These are phyloP conservation scores for Guadua angustifolia DNA, from an alignment of 176 grass and related monocot species.

Conservation along the genomic window DNA sequence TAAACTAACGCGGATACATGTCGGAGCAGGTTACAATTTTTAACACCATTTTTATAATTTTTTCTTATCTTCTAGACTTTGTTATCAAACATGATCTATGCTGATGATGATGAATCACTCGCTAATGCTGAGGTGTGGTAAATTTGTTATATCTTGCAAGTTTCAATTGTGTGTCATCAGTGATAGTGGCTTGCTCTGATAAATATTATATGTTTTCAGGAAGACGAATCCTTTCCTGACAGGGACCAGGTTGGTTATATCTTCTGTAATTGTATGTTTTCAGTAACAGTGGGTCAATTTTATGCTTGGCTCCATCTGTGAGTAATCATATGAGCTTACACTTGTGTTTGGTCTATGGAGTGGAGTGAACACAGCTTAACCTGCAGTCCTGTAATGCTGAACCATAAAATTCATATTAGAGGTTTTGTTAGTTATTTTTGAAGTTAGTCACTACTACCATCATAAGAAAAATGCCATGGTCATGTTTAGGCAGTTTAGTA, in stretches of 20 bases:
- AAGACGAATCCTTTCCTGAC: conserved; percentile 93
- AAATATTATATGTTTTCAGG: conserved; percentile 60
- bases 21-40: conserved; percentile 13
- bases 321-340: neutral
- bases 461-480: conserved; percentile 16
- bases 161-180: conserved; percentile 18
- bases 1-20: conserved; percentile 14
- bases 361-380: neutral
- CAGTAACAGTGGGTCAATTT: conserved; percentile 7
- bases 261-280: conserved; percentile 38
- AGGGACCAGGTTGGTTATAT: conserved; percentile 82
- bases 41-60: conserved; percentile 30
- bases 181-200: conserved; percentile 42
- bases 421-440: neutral
- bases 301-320: neutral
- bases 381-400: neutral
- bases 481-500: neutral
- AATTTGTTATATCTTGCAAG: conserved; percentile 40
- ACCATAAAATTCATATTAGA: neutral
- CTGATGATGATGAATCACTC: conserved; percentile 90
- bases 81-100: conserved; percentile 93
- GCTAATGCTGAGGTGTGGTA: conserved; percentile 78
- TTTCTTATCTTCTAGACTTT: conserved; percentile 58
- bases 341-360: neutral
- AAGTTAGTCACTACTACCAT: neutral